Base-by-base conservation (phyloP, 2,329 filamentous ascomycete genomes). In the Aspergillus cejpii region DNA sequence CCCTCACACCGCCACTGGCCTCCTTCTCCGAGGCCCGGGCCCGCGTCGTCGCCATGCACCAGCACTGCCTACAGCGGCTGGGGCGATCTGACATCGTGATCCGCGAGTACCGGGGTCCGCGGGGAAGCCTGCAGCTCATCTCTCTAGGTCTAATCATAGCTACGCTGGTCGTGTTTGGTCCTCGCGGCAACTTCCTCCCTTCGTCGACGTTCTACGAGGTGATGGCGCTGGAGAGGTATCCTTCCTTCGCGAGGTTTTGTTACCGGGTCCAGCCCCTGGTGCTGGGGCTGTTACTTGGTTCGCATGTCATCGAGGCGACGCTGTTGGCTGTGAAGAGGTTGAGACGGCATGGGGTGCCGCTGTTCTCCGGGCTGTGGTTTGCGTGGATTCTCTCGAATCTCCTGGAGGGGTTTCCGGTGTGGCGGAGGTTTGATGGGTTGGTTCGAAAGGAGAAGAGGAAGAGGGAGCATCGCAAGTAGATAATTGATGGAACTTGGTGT, bases 31-130 rank as follows among this genome's bases (percentile, higher is more conserved):
- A 94, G 47, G 77, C 82, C 7, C 81, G 87, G 42, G 71, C 76
- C 37, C 79, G 85, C 41, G 72, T 91, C 31, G 80, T 94, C 39
- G 79, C 81, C 41, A 85, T 96, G 80, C 80, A 84, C 60, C 67
- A 76, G 46, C 73, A 77, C 8, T 74, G 77, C 20, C 75, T 84
- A 26, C 55, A 69, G 24, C 75, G 68, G 1, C 77, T 94, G 10
- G 80, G 78, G 12, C 73, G 84, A 29, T 77, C 74, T 47, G 72
- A 76, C 45, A 72, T 81, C 41, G 70, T 70, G 0, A 65, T 83
- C 45, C 74, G 68, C 64, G 78, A 66, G 52, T 80, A 71, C 60
- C 64, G 60, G 60, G 78, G 54, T 2, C 77, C 76, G 0, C 68
- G 58, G 56, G 77, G 58, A 56, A 77, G 72, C 56, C 52, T 72